Conservation (phyloP, 768 basidiomycete species). For the Pleurotus tuoliensis region DNA sequence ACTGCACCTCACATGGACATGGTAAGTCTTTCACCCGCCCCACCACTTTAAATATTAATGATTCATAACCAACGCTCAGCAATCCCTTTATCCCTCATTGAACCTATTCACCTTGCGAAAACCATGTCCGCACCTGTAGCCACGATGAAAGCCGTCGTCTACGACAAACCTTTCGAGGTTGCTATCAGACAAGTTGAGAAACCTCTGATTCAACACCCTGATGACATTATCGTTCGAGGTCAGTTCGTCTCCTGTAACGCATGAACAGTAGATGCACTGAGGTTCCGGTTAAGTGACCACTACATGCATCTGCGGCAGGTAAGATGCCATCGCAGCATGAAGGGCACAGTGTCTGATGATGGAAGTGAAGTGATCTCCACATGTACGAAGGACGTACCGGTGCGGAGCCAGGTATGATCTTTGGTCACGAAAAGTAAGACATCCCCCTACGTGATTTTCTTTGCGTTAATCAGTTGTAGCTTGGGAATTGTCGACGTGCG, state of each 20-base stretch:
- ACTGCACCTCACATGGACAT: too few relatives aligned
- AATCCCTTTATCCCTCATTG: too few relatives aligned
- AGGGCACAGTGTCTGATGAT: not conserved
- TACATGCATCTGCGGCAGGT: constrained; percentile 51
- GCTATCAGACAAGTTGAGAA: constrained; percentile 40
- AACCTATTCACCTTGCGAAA: not conserved
- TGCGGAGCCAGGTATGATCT: constrained; percentile 45
- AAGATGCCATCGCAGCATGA: not conserved
- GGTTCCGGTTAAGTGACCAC: constrained; percentile 36
- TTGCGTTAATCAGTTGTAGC: constrained; percentile 17
- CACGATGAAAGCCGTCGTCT: constrained; percentile 50
- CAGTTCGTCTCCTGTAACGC: not conserved
- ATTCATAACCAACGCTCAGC: too few relatives aligned
- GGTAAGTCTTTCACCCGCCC: too few relatives aligned
- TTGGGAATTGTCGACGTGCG: constrained; percentile 49
- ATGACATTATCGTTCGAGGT: constrained; percentile 51
- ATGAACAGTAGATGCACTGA: not conserved
- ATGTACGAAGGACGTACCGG: constrained; percentile 57
- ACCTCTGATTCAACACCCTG: constrained; percentile 45
- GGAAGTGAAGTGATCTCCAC: constrained; percentile 38
- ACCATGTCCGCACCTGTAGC: constrained; percentile 8
- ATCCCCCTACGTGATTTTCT: not conserved
- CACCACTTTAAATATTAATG: too few relatives aligned
- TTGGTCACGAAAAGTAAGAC: constrained; percentile 51
- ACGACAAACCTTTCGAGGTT: constrained; percentile 46